Evolutionary conservation across 2,329 filamentous ascomycete genomes (phyloP).

Genomic region (Trichoderma sp.): DNA sequence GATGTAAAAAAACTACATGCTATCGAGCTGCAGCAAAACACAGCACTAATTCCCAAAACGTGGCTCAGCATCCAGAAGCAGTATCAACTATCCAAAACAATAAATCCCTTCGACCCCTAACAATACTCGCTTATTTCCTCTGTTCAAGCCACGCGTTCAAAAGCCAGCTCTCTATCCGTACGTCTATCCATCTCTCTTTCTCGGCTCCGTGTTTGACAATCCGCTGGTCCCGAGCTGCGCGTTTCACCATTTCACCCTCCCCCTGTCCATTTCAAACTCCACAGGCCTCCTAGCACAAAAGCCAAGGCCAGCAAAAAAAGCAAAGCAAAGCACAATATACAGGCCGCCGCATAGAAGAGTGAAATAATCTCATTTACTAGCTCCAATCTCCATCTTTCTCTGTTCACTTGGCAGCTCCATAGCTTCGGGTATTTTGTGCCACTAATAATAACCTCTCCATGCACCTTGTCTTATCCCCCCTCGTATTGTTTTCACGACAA

Average conservation of each 20-base stretch:
- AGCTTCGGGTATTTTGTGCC: neutral
- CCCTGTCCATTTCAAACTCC: slow-evolving; percentile 17
- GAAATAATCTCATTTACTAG: neutral
- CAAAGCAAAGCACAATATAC: neutral
- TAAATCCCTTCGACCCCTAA: neutral
- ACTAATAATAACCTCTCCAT: slow-evolving; percentile 10
- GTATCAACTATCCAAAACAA: neutral
- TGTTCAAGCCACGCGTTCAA: neutral
- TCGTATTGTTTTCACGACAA: neutral
- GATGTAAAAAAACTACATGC: too few relatives aligned
- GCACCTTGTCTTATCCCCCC: neutral
- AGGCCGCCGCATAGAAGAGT: neutral
- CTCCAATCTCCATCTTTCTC: neutral
- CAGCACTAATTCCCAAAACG: neutral
- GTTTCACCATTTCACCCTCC: slow-evolving; percentile 20
- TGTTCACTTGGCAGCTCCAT: neutral
- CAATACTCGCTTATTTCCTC: neutral
- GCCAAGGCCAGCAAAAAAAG: neutral
- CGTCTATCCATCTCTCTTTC: neutral
- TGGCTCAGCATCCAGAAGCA: neutral
- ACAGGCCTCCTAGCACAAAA: slow-evolving; percentile 8
- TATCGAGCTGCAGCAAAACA: neutral
- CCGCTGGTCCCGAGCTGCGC: slow-evolving; percentile 6
- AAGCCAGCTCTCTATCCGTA: neutral
- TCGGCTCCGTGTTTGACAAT: slow-evolving; percentile 7